Evolutionary conservation across 306 rosid species (phyloP), one percentile per base, ranked within the genome.

Genomic region (Prunus kanzakura): DNA sequence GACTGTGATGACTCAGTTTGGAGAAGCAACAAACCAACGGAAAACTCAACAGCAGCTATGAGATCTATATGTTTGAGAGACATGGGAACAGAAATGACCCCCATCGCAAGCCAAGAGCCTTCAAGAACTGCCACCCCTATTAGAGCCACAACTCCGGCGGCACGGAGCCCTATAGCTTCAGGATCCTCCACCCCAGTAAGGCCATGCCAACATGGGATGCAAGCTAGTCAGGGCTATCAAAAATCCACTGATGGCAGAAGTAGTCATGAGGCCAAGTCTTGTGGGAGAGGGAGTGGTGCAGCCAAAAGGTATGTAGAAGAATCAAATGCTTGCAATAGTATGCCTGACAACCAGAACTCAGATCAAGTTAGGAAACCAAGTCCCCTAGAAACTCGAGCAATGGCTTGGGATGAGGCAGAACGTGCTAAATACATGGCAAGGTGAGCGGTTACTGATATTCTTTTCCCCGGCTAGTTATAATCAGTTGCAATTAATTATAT

Each of bases 41-140:
- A 82, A 12, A 83, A 74, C 78, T 71, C 88, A 20, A 76, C 78
- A 2, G 56, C 85, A 22, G 82, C 73, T 45, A 46, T 61, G 18
- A 85, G 93, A 80, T 87, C 99, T 16, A 62, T 96, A 76, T 89
- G 96, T 75, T 89, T 96, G 52, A 87, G 99, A 81, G 98, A 96
- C 79, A 93, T 93, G 99, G 99, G 98, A 10, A 96, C 99, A 47
- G 98, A 96, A 79, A 96, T 96, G 99, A 96, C 99, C 25, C 99
- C 98, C 9, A 86, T 88, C 79, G 96, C 98, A 3, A 93, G 97
- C 68, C 96, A 88, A 74, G 97, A 92, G 79, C 99, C 97, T 76
- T 96, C 99, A 25, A 91, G 98, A 82, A 93, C 94, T 47, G 88
- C 89, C 25, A 96, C 99, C 2, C 99, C 99, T 5, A 78, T 93